These are phyloP conservation scores for Candida sanyaensis DNA, from an alignment of 1,139 yeast species.

Conservation along the genomic window DNA sequence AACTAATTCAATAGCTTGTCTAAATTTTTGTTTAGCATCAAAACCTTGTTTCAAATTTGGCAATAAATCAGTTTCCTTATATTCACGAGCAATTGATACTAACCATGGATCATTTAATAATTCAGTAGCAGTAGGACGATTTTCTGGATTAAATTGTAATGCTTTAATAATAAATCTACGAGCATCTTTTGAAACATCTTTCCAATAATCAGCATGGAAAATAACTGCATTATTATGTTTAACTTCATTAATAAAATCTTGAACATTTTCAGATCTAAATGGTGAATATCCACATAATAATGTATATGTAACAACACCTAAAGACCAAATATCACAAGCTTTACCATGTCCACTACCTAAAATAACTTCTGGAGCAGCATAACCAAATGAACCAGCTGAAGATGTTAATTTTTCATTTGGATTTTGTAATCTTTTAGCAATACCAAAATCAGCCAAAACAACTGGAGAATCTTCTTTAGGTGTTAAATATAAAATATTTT, in stretches of 20 bases:
- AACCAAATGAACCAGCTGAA: slow-evolving; percentile 90
- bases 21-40: slow-evolving; percentile 82
- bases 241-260: slow-evolving; percentile 80
- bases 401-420: slow-evolving; percentile 67
- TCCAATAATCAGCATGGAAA: slow-evolving; percentile 90
- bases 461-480: slow-evolving; percentile 57
- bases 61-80: slow-evolving; percentile 61
- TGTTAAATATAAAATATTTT: slow-evolving; percentile 71
- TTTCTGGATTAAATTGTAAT: slow-evolving; percentile 62
- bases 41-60: slow-evolving; percentile 70
- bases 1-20: slow-evolving; percentile 83
- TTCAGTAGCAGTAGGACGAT: slow-evolving; percentile 67
- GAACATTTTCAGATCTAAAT: slow-evolving; percentile 79
- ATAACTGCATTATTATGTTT: slow-evolving; percentile 66
- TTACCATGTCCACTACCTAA: slow-evolving; percentile 81
- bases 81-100: slow-evolving; percentile 46
- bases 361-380: slow-evolving; percentile 92
- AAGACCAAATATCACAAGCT: slow-evolving; percentile 91
- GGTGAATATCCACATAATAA: slow-evolving; percentile 92
- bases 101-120: slow-evolving; percentile 75
- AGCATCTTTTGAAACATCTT: slow-evolving; percentile 71
- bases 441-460: slow-evolving; percentile 91
- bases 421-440: slow-evolving; percentile 69
- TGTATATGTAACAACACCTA: slow-evolving; percentile 90
- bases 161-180: slow-evolving; percentile 69